A percentile compares a stretch with the other conserved stretches of the same genome.
These are phyloP conservation scores for Mallotus japonicus DNA, from an alignment of 441 rosid species.

Conservation along the genomic window DNA sequence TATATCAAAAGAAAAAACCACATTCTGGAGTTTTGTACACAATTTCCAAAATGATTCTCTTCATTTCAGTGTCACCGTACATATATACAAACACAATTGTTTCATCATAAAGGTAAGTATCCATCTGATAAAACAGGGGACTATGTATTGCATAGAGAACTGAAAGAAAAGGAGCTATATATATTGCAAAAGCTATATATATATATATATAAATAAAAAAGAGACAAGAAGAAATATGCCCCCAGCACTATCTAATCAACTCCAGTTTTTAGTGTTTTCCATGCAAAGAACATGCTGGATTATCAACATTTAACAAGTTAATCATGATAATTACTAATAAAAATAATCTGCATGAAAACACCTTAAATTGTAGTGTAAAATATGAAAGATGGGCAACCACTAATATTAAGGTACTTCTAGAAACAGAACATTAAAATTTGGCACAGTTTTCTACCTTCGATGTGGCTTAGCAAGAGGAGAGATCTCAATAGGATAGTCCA, in stretches of 20 bases:
- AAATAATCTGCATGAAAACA: background rate
- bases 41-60: background rate
- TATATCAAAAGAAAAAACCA: background rate
- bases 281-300: background rate
- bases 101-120: background rate
- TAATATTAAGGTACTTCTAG: background rate
- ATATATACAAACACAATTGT: background rate
- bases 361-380: background rate
- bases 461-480: slow-evolving; percentile 98
- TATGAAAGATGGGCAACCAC: background rate
- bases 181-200: background rate
- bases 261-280: background rate
- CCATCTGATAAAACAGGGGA: background rate
- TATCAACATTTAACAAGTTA: background rate
- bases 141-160: background rate
- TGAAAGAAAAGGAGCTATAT: too few species aligned
- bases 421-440: slow-evolving; percentile 1
- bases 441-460: slow-evolving; percentile 47
- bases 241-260: background rate
- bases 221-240: background rate
- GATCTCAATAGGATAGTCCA: slow-evolving; percentile 93
- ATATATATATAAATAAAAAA: background rate
- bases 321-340: background rate
- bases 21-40: background rate
- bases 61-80: background rate